phyloP scores from a whole-genome alignment of 768 basidiomycete species.

The Pulveroboletus sp. region DNA sequence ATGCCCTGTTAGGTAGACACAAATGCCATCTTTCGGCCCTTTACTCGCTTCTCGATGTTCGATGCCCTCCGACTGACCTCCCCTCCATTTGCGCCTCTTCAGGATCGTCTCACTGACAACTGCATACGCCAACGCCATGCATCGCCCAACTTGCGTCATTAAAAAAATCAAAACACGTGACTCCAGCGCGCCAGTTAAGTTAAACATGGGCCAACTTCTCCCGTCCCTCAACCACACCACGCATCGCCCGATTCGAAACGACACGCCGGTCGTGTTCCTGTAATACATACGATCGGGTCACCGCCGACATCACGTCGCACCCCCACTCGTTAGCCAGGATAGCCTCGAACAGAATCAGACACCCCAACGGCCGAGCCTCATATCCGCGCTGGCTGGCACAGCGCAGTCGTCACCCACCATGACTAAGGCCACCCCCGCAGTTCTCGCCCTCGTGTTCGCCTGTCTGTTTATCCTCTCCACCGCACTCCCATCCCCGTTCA shows the following conservation, averaged over 20 bases:
- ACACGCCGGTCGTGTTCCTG: slow-evolving; percentile 14
- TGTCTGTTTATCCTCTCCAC: slow-evolving; percentile 7
- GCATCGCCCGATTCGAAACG: background rate
- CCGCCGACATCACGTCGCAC: background rate
- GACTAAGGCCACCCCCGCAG: background rate
- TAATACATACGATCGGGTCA: background rate
- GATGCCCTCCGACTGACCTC: too few species aligned
- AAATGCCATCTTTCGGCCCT: too few species aligned
- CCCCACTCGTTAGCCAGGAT: background rate
- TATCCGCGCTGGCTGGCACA: background rate
- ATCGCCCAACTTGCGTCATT: too few species aligned
- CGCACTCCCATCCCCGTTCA: slow-evolving; percentile 3
- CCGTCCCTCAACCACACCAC: background rate
- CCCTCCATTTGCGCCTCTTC: too few species aligned
- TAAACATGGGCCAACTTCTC: background rate
- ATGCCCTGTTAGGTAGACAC: too few species aligned
- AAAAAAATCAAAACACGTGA: slow-evolving; percentile 18
- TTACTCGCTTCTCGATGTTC: too few species aligned
- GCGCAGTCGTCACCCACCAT: background rate
- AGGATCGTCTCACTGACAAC: too few species aligned
- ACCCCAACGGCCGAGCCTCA: background rate
- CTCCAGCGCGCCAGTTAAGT: background rate
- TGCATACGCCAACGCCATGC: too few species aligned
- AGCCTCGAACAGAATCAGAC: background rate
- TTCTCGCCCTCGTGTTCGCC: slow-evolving; percentile 6